These are phyloP conservation scores for Mycothermus thermophilus DNA, from an alignment of 495 filamentous ascomycete species.

Conservation along the genomic window DNA sequence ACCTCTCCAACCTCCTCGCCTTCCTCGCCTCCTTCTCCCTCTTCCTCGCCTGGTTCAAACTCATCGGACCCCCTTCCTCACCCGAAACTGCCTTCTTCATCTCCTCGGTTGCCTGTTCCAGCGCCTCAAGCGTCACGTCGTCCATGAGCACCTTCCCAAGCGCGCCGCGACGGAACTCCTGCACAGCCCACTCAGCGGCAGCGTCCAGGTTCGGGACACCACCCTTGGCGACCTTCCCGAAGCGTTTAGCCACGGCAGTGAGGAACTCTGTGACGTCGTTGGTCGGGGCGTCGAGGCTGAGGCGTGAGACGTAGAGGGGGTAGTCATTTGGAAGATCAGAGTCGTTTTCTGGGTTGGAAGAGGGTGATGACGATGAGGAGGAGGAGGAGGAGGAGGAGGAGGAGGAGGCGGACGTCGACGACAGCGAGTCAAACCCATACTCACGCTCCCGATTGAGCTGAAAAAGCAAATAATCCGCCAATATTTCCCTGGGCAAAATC, in stretches of 20 bases:
- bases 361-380: no score
- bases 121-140: conserved; percentile 47
- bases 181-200: conserved; percentile 69
- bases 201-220: conserved; percentile 57
- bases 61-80: no score
- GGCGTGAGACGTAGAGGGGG: conserved; percentile 40
- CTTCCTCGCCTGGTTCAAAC: conserved; percentile 33
- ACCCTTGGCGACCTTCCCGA: conserved; percentile 64
- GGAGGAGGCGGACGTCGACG: no score
- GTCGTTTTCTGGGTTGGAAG: no score
- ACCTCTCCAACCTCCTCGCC: conserved; percentile 11
- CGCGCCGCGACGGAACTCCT: conserved; percentile 66
- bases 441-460: conserved; percentile 62
- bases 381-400: no score
- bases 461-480: conserved; percentile 85
- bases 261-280: conserved; percentile 67
- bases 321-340: no score
- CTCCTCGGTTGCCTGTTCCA: conserved; percentile 27
- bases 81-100: conserved; percentile 11
- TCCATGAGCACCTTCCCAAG: conserved; percentile 73
- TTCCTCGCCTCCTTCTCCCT: conserved; percentile 28
- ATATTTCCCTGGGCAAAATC: conserved; percentile 54
- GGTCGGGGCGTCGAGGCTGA: conserved; percentile 47
- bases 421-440: no score
- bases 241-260: conserved; percentile 49